Base-by-base conservation (phyloP, 495 filamentous ascomycete genomes). In the Penicillium tannophilum region DNA sequence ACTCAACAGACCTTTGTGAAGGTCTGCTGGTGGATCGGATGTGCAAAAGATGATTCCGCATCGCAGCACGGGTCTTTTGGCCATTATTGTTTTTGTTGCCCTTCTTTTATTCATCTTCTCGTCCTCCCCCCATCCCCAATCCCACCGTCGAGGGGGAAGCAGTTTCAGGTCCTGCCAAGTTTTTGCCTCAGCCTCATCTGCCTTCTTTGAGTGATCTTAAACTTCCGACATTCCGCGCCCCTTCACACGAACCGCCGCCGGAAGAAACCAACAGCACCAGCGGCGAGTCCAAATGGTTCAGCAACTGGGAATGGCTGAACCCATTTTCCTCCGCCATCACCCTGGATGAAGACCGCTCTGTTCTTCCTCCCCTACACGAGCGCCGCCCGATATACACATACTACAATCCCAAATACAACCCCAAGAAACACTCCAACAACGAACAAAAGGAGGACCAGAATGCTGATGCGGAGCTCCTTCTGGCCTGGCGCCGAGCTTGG, bases 401-500 rank as follows among this genome's bases (percentile, higher is more conserved):
- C 72, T 96, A 96, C 67, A 91, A 97, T 62, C 74, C 83, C 20
- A 85, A 81, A 53, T 70, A 63, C 28, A 70, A 70, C 16, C 67
- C 65, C 6, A 70, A 63, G 24, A 68, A 70, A 50, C 49, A 59
- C 49, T 59, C 24, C 7, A 68, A 81, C 54, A 81, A 88, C 60
- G 84, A 85, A 61, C 84, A 86, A 44, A 77, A 81, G 52, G 78
- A 79, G 12, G 77, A 79, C 41, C 82, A 84, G 58, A 82, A 86
- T 31, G 88, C 90, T 4, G 90, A 98, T 67, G 86, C 86, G 62
- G 83, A 87, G 63, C 75, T 98, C 46, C 77, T 98, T 39, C 81
- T 95, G 53, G 84, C 89, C 54, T 98, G 94, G 94, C 84, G 92
- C 54, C 81, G 92, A 52, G 94, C 93, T 8, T 97, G 92, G 90